These are phyloP conservation scores for Ettlia oleoabundans DNA, from an alignment of 139 green algal genomes.

Conservation along the genomic window DNA sequence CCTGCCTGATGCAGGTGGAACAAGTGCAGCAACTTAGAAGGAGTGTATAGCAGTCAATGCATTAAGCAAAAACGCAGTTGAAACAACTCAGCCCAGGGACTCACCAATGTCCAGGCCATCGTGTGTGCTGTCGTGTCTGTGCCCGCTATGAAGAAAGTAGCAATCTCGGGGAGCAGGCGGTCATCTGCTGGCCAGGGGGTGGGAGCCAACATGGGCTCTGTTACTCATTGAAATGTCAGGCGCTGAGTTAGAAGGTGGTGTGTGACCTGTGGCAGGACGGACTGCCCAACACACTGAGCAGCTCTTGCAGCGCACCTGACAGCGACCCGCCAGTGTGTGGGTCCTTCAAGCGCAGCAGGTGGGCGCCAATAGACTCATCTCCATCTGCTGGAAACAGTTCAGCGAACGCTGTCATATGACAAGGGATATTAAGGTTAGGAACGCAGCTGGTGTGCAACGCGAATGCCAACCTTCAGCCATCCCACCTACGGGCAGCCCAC, in stretches of 20 bases:
- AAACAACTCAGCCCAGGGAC: no score
- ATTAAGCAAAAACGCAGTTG: no score
- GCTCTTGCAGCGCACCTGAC: not conserved
- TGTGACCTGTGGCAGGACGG: not conserved
- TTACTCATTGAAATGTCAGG: no score
- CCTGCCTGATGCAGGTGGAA: no score
- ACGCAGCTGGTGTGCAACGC: no score
- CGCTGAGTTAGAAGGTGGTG: no score
- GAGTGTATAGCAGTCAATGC: not conserved
- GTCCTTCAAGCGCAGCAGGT: slow-evolving; percentile 19
- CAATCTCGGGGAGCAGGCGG: slow-evolving; percentile 26
- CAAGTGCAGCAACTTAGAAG: not conserved
- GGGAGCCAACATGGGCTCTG: no score
- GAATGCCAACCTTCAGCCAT: not conserved
- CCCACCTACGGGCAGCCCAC: not conserved
- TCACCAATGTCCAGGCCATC: not conserved
- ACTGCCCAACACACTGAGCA: no score
- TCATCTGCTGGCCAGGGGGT: not conserved
- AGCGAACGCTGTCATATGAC: no score
- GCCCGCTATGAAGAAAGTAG: slow-evolving; percentile 46
- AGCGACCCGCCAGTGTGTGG: slow-evolving; percentile 8
- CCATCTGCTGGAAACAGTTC: no score
- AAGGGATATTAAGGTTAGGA: no score
- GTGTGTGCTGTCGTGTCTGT: slow-evolving; percentile 50
- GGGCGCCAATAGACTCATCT: slow-evolving; percentile 5